A percentile compares a stretch with the other conserved stretches of the same genome.
phyloP scores from a whole-genome alignment of 306 rosid species.

The Medicago lupulina region DNA sequence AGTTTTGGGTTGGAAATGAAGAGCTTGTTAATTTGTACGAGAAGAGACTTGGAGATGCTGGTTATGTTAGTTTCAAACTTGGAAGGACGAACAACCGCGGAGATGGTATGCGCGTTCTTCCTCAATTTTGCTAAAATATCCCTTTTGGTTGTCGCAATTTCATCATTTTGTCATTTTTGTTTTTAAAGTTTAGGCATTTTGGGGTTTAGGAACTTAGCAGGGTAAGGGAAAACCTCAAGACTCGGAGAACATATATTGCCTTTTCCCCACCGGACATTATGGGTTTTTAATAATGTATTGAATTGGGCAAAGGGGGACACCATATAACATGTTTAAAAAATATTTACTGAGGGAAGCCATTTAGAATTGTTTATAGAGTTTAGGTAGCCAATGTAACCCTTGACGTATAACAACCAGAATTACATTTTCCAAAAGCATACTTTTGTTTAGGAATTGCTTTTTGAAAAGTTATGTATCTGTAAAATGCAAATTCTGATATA shows the following conservation, averaged over 20 bases:
- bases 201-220: neutral
- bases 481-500: conserved; percentile 16
- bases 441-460: neutral
- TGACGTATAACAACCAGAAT: neutral
- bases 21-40: conserved; percentile 84
- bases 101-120: conserved; percentile 65
- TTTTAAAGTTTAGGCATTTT: neutral
- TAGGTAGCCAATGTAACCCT: neutral
- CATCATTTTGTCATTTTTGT: neutral
- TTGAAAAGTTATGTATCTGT: conserved; percentile 9
- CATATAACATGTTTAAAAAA: conserved; percentile 15
- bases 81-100: conserved; percentile 97
- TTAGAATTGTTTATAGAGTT: neutral
- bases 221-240: neutral
- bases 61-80: conserved; percentile 79
- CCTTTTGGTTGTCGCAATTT: conserved; percentile 4
- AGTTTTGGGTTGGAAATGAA: conserved; percentile 86
- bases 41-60: conserved; percentile 75
- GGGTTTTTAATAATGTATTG: conserved; percentile 14
- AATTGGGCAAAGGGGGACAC: neutral
- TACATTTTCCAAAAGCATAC: neutral
- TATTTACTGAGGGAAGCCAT: conserved; percentile 1
- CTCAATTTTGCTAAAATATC: conserved; percentile 4
- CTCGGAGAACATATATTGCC: neutral
- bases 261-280: conserved; percentile 1